Evolutionary conservation across 108 stramenopile species (phyloP).

Genomic region (Cyclotella distinguenda): DNA sequence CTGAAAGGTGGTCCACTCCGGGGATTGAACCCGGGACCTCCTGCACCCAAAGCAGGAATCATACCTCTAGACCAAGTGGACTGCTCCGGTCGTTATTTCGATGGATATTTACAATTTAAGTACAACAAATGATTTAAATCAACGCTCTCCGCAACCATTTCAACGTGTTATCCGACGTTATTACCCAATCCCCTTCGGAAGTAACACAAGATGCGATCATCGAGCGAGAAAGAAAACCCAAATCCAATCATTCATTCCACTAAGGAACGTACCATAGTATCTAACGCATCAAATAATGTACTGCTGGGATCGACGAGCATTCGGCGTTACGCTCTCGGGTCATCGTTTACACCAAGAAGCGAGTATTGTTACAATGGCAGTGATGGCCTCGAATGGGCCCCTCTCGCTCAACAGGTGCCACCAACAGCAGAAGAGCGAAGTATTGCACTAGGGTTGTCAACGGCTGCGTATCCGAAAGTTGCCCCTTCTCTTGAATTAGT

Average conservation of each 20-base stretch:
- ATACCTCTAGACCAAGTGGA: constrained; percentile 89
- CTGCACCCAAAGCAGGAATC: constrained; percentile 94
- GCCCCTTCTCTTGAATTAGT: neutral
- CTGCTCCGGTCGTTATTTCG: too few species aligned
- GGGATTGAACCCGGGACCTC: constrained; percentile 83
- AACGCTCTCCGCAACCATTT: neutral
- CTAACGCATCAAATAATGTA: neutral
- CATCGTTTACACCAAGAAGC: neutral
- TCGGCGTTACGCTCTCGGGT: constrained; percentile 28
- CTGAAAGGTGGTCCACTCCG: constrained; percentile 16
- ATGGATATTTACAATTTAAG: too few species aligned
- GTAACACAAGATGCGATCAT: neutral
- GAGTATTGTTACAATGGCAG: neutral
- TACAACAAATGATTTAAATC: too few species aligned
- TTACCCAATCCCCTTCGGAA: neutral
- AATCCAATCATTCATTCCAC: constrained; percentile 41
- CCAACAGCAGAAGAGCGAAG: constrained; percentile 41
- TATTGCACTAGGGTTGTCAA: constrained; percentile 40
- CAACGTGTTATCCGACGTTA: too few species aligned
- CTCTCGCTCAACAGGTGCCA: neutral
- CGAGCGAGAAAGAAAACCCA: constrained; percentile 43
- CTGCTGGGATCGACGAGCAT: constrained; percentile 31
- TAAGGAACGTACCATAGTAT: constrained; percentile 13
- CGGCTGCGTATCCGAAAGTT: constrained; percentile 25
- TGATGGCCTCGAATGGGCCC: constrained; percentile 8